phyloP scores from a whole-genome alignment of 495 filamentous ascomycete species.

The Elasticomyces elasticus region DNA sequence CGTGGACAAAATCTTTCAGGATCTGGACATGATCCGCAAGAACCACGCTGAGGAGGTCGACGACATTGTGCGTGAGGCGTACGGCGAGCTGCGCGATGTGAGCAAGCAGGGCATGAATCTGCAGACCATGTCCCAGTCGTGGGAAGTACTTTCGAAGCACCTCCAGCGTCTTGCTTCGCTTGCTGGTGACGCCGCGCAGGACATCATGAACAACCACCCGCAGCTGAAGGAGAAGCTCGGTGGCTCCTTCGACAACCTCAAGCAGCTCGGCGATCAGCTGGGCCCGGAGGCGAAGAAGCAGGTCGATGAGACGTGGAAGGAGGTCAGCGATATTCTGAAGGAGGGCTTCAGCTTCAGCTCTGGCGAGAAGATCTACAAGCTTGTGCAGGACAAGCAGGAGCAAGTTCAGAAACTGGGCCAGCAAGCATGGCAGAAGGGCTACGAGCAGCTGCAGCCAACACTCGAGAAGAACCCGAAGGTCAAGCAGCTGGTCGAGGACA shows the following conservation, averaged over 20 bases:
- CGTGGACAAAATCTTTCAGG: constrained; percentile 51
- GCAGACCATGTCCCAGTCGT: constrained; percentile 41
- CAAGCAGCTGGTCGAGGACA: constrained; percentile 53
- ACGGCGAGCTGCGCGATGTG: constrained; percentile 45
- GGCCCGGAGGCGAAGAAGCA: constrained; percentile 62
- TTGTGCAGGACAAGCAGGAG: constrained; percentile 56
- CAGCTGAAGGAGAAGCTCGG: constrained; percentile 57
- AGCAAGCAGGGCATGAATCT: constrained; percentile 43
- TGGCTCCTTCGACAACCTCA: constrained; percentile 50
- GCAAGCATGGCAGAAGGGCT: constrained; percentile 52
- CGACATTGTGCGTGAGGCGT: constrained; percentile 48
- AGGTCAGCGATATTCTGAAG: constrained; percentile 47
- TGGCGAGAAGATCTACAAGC: constrained; percentile 42
- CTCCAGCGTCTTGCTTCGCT: constrained; percentile 42
- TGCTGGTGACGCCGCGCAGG: constrained; percentile 43
- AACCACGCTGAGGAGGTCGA: constrained; percentile 55
- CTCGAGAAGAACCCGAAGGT: constrained; percentile 58
- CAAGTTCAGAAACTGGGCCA: constrained; percentile 52
- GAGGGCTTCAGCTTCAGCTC: constrained; percentile 42
- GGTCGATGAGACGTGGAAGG: constrained; percentile 53
- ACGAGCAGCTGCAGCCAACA: constrained; percentile 50
- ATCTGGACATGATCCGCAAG: constrained; percentile 48
- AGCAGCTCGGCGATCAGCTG: constrained; percentile 51
- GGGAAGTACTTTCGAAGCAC: constrained; percentile 45
- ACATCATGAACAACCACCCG: constrained; percentile 57